Base-by-base conservation (phyloP, 78 protist species). In the Dictyostelium firmibasis region DNA sequence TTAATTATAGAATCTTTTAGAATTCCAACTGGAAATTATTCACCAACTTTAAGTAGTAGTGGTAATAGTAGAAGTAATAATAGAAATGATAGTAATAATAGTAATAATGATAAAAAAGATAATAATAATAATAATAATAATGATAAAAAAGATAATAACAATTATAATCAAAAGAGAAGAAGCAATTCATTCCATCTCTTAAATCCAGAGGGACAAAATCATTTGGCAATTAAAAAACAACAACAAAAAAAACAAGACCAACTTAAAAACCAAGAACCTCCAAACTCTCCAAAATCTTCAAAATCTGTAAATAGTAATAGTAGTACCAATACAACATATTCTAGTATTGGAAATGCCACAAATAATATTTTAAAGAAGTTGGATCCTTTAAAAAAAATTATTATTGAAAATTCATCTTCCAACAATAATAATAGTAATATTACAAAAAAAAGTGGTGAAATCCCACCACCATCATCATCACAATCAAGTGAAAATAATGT, bases 101-200 rank as follows among this genome's bases (percentile, higher is more conserved):
- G 14, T 31, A 5, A 4, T 25, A 13, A 29, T 31, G 4, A 14
- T 31, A 70, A 5, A 2, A 10, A 7, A 2, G 74, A 11, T 29
- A 13, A 31, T 72, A 27, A 33, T 14, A 23, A 16, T 16, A 72
- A 72, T 14, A 33, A 33, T 33, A 29, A 57, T n/a, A 41, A 18
- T 11, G 4, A 14, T 31, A 70, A 5, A 2, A 10, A 7, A 2
- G 74, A 11, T 29, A 13, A 31, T 72, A 27, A 33, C 36, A 53
- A 25, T 57, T 4, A 57, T 20, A 57, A 44, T 11, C 2, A 69
- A 44, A 86, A 86, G 29, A n/a, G 77, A 60, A 86, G 92, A 76
- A 76, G 85, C 27, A 76, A 86, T 36, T 86, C 92, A 11, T 76
- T 86, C 20, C 92, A 86, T 57, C 53, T 86, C 10, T 57, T 86